A percentile compares a stretch with the other conserved stretches of the same genome.
These are phyloP conservation scores for Alternaria infectoria DNA, from an alignment of 2,329 filamentous ascomycete species.

Conservation along the genomic window DNA sequence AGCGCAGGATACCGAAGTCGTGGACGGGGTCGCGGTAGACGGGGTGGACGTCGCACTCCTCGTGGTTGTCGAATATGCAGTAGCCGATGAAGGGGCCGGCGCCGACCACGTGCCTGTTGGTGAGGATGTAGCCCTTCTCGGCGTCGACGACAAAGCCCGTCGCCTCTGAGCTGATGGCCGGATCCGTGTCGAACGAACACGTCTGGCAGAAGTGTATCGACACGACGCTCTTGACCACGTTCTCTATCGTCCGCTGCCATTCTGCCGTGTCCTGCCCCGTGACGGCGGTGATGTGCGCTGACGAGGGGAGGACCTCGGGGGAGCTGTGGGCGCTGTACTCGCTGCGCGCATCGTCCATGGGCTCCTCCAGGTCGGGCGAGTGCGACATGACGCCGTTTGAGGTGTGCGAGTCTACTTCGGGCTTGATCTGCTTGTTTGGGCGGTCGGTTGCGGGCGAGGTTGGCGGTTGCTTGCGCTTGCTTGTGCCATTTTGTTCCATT, in stretches of 20 bases:
- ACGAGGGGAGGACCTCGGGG: conserved; percentile 49
- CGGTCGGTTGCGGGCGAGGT: conserved; percentile 55
- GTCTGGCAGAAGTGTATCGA: conserved; percentile 99
- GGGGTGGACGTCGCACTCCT: conserved; percentile 91
- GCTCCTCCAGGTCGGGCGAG: conserved; percentile 33
- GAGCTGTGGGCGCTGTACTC: conserved; percentile 49
- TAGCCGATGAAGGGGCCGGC: conserved; percentile 97
- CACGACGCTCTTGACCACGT: conserved; percentile 91
- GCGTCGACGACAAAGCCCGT: conserved; percentile 98
- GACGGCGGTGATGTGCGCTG: conserved; percentile 48
- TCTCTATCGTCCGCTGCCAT: conserved; percentile 96
- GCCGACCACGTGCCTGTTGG: conserved; percentile 82
- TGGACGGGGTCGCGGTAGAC: conserved; percentile 98
- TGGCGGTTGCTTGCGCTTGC: conserved; percentile 64
- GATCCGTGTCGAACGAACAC: conserved; percentile 96
- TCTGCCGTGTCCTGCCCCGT: conserved; percentile 72
- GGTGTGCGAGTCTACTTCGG: conserved; percentile 53
- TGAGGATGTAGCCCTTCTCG: conserved; percentile 74
- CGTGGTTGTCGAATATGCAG: conserved; percentile 98
- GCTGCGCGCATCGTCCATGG: conserved; percentile 41
- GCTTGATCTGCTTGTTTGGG: conserved; percentile 62
- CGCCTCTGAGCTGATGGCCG: conserved; percentile 90
- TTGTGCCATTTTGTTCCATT: conserved; percentile 59
- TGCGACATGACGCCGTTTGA: conserved; percentile 36
- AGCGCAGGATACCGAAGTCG: conserved; percentile 96